phyloP scores from a whole-genome alignment of 75 land plant species.

The Cunninghamia lanceolata region DNA sequence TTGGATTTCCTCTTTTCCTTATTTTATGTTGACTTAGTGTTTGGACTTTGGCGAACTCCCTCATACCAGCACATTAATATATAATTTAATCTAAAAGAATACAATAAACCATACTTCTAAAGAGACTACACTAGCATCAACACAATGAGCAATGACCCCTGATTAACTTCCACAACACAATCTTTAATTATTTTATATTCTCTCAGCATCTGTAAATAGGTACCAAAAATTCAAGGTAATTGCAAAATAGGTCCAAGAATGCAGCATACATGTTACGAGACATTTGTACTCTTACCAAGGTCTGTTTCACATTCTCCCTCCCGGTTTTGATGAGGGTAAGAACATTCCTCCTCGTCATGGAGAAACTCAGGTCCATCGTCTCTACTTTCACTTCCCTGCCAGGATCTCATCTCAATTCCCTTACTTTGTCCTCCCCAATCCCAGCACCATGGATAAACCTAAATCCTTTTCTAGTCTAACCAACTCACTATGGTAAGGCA shows the following conservation, averaged over 20 bases:
- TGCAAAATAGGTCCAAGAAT: not conserved
- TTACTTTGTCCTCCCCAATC: not conserved
- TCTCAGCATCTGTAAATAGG: not conserved
- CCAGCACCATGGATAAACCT: not conserved
- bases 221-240: not conserved
- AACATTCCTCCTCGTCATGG: not conserved
- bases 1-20: not conserved
- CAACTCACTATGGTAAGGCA: too few species aligned
- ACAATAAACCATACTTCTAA: not conserved
- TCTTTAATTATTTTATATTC: not conserved
- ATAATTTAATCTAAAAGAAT: not conserved
- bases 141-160: not conserved
- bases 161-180: not conserved
- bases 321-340: not conserved
- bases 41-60: not conserved
- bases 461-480: too few species aligned
- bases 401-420: not conserved
- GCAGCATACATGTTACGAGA: not conserved
- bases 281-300: not conserved
- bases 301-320: not conserved
- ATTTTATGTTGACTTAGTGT: not conserved
- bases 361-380: not conserved
- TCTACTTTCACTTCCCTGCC: not conserved
- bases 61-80: not conserved
- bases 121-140: not conserved